Evolutionary conservation across 768 basidiomycete species (phyloP).

Genomic region (Hemileccinum rubropunctum): DNA sequence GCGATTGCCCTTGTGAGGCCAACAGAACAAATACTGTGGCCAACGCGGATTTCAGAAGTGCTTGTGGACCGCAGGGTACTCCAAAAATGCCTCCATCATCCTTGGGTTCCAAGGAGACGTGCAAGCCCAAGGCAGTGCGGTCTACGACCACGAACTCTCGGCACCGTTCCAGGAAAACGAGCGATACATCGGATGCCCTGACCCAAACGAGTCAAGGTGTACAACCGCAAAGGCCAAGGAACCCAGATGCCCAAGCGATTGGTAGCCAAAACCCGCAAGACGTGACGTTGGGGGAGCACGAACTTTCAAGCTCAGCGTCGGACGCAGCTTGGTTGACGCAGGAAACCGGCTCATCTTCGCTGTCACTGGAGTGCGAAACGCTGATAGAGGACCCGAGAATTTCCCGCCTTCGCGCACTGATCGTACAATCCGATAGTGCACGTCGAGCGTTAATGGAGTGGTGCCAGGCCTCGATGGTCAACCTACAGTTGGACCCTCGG

Average conservation of each 20-base stretch:
- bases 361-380: background rate
- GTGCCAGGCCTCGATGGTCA: slow-evolving; percentile 4
- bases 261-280: background rate
- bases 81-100: background rate
- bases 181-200: background rate
- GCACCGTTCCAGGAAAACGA: background rate
- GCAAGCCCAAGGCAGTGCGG: background rate
- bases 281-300: background rate
- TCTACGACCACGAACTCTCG: background rate
- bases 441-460: slow-evolving; percentile 9
- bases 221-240: background rate
- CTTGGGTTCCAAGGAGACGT: background rate
- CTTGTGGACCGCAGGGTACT: background rate
- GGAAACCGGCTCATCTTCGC: background rate
- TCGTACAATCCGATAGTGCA: slow-evolving; percentile 4
- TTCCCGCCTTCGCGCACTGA: slow-evolving; percentile 2
- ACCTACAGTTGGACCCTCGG: background rate
- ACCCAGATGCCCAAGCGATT: background rate
- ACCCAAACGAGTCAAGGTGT: background rate
- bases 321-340: background rate
- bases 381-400: slow-evolving; percentile 12
- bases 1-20: slow-evolving; percentile 14
- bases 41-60: background rate
- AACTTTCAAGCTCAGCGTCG: background rate
- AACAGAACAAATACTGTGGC: background rate